A percentile compares a stretch with the other conserved stretches of the same genome.
These are phyloP conservation scores for Ceraceosorus guamensis DNA, from an alignment of 1,284 basidiomycete species.

Conservation along the genomic window DNA sequence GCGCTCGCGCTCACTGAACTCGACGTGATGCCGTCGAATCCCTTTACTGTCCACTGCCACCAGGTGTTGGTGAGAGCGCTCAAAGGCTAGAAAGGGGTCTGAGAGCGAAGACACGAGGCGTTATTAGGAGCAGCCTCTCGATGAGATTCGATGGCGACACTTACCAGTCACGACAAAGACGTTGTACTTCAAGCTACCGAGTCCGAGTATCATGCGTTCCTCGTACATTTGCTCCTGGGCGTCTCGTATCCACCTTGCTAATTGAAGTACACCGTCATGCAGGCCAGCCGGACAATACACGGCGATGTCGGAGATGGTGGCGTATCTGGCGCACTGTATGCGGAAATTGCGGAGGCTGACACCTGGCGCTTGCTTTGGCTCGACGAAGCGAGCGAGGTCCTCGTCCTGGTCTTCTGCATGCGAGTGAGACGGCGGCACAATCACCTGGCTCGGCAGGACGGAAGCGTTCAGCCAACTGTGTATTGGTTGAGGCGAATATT, in stretches of 20 bases:
- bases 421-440: constrained; percentile 11
- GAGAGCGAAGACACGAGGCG: constrained; percentile 5
- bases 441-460: constrained; percentile 27
- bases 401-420: constrained; percentile 8
- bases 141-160: constrained; percentile 29
- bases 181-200: constrained; percentile 65
- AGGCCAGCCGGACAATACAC: constrained; percentile 58
- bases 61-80: constrained; percentile 52
- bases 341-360: constrained; percentile 43
- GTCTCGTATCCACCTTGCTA: constrained; percentile 35
- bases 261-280: constrained; percentile 25
- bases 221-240: constrained; percentile 34
- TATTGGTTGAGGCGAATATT: constrained; percentile 24
- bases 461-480: constrained; percentile 37
- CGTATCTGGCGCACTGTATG: constrained; percentile 62
- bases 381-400: constrained; percentile 18
- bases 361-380: constrained; percentile 26
- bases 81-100: constrained; percentile 57
- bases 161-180: constrained; percentile 73
- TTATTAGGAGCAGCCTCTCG: not conserved
- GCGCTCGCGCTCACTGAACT: constrained; percentile 60
- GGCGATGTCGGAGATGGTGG: constrained; percentile 78
- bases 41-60: constrained; percentile 55
- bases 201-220: constrained; percentile 55
- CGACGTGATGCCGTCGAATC: constrained; percentile 50